Conservation (phyloP, 805 yeast species). For the Candida insectorum region DNA sequence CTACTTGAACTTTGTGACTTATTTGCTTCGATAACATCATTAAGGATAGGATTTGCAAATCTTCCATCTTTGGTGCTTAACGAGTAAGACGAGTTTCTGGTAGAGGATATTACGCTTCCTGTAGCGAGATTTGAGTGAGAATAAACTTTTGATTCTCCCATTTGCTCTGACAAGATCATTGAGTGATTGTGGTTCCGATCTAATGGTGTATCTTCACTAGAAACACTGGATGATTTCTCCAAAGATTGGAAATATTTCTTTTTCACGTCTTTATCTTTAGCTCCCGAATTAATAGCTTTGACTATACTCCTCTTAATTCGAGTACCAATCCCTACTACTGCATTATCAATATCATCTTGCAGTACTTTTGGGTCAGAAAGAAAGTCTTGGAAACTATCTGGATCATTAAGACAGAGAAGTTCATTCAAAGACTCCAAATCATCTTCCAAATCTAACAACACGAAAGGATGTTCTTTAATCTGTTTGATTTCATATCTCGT, state of each 20-base stretch:
- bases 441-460: constrained; percentile 36
- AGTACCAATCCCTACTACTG: constrained; percentile 79
- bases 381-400: constrained; percentile 3
- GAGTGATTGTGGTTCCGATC: constrained; percentile 17
- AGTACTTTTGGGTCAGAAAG: constrained; percentile 35
- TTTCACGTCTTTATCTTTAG: constrained; percentile 21
- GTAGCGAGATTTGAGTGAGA: constrained; percentile 2
- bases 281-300: constrained; percentile 35
- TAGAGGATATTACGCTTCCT: constrained; percentile 3
- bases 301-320: constrained; percentile 52
- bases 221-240: constrained; percentile 22
- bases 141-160: background rate
- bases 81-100: constrained; percentile 15
- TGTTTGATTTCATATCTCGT: constrained; percentile 66
- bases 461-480: constrained; percentile 75
- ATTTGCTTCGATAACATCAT: constrained; percentile 31
- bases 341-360: constrained; percentile 67
- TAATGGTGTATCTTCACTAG: constrained; percentile 27
- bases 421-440: constrained; percentile 34
- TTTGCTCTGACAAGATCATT: constrained; percentile 28
- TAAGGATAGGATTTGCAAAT: constrained; percentile 22
- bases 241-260: constrained; percentile 17
- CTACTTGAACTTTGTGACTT: constrained; percentile 21
- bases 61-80: constrained; percentile 30
- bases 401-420: constrained; percentile 29